Evolutionary conservation across 2,329 filamentous ascomycete genomes (phyloP), one percentile per base, ranked within the genome.

Genomic region (Neofusicoccum sp.): DNA sequence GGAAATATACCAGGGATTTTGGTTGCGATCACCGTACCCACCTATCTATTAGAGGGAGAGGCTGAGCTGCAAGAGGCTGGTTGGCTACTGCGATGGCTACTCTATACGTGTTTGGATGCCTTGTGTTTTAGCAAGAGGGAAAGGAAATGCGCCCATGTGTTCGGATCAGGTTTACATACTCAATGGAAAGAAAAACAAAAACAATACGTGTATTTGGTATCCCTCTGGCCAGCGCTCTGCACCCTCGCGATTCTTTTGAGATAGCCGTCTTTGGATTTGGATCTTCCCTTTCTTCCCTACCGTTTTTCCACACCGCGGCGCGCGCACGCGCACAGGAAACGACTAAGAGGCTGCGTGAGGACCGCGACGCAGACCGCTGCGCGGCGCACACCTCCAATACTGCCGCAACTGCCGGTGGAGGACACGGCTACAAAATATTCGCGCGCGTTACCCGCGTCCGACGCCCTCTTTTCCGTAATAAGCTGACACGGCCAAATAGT

Each of bases 141-240:
- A 58, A 34, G 54, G 54, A 58, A 45, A 58, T 58, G 54, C 41
- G 54, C 43, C 54, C 41, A 58, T 58, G 54, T 58, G 54, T 58
- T 58, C 41, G 54, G 54, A 58, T 58, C 54, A 58, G 54, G 54
- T 45, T 54, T 58, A 58, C 54, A 44, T 58, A 58, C 45, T 41
- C 44, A 49, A 58, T 45, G 54, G 54, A 58, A 44, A 29, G 16
- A 41, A 58, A 33, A 50, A 52, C n/a, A 58, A 58, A 45, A 58
- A 58, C 54, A 45, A 58, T 45, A 58, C 41, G 29, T 58, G 54
- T 58, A 58, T 58, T 58, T 58, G 54, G 54, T 58, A 58, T 28
- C 41, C 41, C 37, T 22, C 50, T 29, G 50, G 50, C 50, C 36
- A 54, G 1, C 36, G 36, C 41, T n/a, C 31, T 52, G 49, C 47